Conservation (phyloP, 805 yeast genomes). For the Zygosaccharomyces siamensis region DNA sequence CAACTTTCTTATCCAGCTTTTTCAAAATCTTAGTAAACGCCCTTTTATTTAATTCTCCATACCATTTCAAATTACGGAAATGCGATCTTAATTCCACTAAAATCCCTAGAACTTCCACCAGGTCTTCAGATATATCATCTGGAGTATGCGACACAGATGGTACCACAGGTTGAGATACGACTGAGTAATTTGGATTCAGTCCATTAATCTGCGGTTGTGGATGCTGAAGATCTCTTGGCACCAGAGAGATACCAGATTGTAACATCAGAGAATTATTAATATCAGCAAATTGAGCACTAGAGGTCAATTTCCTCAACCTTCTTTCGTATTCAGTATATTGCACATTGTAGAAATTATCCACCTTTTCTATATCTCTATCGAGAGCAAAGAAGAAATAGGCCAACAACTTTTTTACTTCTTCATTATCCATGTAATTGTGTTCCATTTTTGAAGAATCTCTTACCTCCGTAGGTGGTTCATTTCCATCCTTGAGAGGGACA, state of each 20-base stretch:
- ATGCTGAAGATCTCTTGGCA: slow-evolving; percentile 8
- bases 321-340: slow-evolving; percentile 72
- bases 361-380: slow-evolving; percentile 77
- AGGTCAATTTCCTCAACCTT: slow-evolving; percentile 49
- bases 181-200: slow-evolving; percentile 3
- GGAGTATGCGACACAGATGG: slow-evolving; percentile 7
- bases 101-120: slow-evolving; percentile 59
- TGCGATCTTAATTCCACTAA: slow-evolving; percentile 70
- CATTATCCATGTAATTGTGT: slow-evolving; percentile 33
- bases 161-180: not conserved
- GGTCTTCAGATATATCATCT: slow-evolving; percentile 38
- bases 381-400: slow-evolving; percentile 71
- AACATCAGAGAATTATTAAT: slow-evolving; percentile 9
- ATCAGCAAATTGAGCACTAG: slow-evolving; percentile 30
- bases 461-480: slow-evolving; percentile 13
- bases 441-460: slow-evolving; percentile 12
- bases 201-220: slow-evolving; percentile 9
- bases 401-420: slow-evolving; percentile 43
- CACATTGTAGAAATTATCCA: slow-evolving; percentile 70
- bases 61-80: slow-evolving; percentile 86
- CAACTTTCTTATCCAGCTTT: slow-evolving; percentile 81
- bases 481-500: slow-evolving; percentile 3
- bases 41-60: slow-evolving; percentile 83
- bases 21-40: slow-evolving; percentile 86
- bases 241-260: slow-evolving; percentile 9